A percentile compares a stretch with the other conserved stretches of the same genome.
Evolutionary conservation across 2,329 filamentous ascomycete genomes (phyloP).

Genomic region (Clarireedia monteithiana): DNA sequence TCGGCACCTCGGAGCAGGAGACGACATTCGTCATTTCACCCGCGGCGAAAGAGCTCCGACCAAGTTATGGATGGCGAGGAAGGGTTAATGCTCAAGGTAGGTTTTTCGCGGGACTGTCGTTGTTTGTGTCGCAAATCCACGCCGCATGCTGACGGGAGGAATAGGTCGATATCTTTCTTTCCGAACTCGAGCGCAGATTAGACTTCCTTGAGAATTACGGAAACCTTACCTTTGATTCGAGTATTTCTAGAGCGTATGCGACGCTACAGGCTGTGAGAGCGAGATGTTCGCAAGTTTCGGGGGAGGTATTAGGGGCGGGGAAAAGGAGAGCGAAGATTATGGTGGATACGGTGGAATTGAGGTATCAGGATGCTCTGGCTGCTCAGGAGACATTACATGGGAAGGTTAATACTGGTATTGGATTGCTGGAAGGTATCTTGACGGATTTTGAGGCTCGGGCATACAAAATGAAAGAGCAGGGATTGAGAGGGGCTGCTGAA

Average conservation of each 20-base stretch:
- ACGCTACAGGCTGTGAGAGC: conserved; percentile 82
- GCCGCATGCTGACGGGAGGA: conserved; percentile 1
- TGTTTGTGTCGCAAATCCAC: no score
- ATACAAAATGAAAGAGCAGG: conserved; percentile 70
- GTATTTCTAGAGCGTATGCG: conserved; percentile 75
- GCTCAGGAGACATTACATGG: conserved; percentile 84
- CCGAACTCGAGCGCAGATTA: conserved; percentile 77
- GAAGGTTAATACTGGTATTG: conserved; percentile 81
- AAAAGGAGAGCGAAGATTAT: conserved; percentile 77
- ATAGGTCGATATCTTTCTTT: conserved; percentile 71
- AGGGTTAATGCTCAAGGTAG: conserved; percentile 48
- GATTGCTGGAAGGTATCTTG: conserved; percentile 77
- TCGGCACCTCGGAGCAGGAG: conserved; percentile 24
- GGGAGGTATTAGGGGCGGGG: conserved; percentile 81
- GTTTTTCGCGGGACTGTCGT: conserved; percentile 1
- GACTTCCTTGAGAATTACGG: conserved; percentile 85
- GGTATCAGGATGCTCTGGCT: conserved; percentile 79
- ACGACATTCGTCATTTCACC: conserved; percentile 50
- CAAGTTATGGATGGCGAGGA: conserved; percentile 57
- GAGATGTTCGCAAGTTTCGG: conserved; percentile 82
- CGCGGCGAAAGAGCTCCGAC: conserved; percentile 47
- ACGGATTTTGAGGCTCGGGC: conserved; percentile 78
- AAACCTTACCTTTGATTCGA: conserved; percentile 73
- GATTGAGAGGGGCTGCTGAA: conserved; percentile 64
- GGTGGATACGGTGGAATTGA: conserved; percentile 82